phyloP scores from a whole-genome alignment of 768 basidiomycete species.

The Mycena galericulata region DNA sequence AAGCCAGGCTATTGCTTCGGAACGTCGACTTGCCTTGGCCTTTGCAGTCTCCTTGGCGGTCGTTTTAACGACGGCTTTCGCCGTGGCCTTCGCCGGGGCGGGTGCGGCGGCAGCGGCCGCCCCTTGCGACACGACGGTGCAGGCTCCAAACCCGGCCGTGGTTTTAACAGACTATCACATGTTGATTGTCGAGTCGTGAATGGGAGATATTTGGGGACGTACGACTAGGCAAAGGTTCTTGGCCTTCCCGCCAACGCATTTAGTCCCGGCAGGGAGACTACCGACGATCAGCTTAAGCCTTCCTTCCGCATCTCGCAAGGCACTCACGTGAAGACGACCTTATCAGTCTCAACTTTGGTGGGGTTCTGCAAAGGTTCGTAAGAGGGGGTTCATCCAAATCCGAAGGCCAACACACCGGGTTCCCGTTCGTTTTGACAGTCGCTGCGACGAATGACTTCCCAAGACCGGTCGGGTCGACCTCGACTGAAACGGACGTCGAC shows the following conservation, averaged over 20 bases:
- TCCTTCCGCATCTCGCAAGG: not conserved
- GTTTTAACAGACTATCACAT: conserved; percentile 55
- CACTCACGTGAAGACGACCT: conserved; percentile 50
- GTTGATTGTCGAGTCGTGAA: not conserved
- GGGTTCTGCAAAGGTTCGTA: conserved; percentile 50
- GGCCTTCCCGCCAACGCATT: conserved; percentile 60
- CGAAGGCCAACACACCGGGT: conserved; percentile 22
- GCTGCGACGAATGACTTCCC: conserved; percentile 33
- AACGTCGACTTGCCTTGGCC: no score
- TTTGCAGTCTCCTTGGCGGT: conserved; percentile 17
- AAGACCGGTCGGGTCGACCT: conserved; percentile 31
- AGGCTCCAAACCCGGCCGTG: conserved; percentile 65
- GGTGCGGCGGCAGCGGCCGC: conserved; percentile 30
- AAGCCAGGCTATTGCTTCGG: no score
- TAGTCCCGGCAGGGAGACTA: conserved; percentile 59
- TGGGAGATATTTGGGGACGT: conserved; percentile 27
- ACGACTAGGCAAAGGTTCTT: conserved; percentile 63
- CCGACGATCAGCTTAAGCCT: not conserved
- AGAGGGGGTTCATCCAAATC: not conserved
- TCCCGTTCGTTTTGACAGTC: conserved; percentile 37
- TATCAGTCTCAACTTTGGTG: conserved; percentile 50
- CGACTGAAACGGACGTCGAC: conserved; percentile 30
- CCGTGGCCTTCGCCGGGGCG: conserved; percentile 38
- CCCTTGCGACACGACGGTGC: conserved; percentile 57
- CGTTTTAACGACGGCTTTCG: conserved; percentile 23